phyloP scores from a whole-genome alignment of 2,329 filamentous ascomycete genomes.

The Hymenoscyphus scutula region DNA sequence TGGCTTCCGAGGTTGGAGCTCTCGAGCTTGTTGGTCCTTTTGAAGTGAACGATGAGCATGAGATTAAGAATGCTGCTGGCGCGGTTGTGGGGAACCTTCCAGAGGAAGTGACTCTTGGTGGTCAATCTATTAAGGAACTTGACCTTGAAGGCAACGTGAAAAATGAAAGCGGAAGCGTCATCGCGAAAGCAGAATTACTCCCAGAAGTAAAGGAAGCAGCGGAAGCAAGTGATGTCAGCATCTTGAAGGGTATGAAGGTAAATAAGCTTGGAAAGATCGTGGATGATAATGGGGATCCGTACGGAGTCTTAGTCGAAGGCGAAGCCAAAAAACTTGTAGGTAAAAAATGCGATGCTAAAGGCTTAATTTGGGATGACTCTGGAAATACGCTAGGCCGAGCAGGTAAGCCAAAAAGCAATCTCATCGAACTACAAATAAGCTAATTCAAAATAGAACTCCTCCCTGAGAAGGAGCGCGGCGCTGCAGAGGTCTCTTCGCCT shows the following conservation, averaged over 20 bases:
- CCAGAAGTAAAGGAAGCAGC: slow-evolving; percentile 29
- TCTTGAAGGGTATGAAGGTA: slow-evolving; percentile 51
- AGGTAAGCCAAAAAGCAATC: not conserved
- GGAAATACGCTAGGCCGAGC: slow-evolving; percentile 66
- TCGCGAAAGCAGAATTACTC: slow-evolving; percentile 33
- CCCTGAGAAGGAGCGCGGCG: slow-evolving; percentile 49
- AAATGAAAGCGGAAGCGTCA: slow-evolving; percentile 41
- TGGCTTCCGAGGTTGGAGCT: slow-evolving; percentile 30
- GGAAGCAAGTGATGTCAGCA: slow-evolving; percentile 25
- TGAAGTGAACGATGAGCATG: slow-evolving; percentile 46
- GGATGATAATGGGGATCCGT: slow-evolving; percentile 46
- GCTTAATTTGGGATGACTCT: slow-evolving; percentile 68
- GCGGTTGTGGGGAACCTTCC: slow-evolving; percentile 51
- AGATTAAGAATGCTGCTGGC: slow-evolving; percentile 53
- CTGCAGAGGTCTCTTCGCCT: slow-evolving; percentile 46
- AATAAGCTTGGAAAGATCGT: slow-evolving; percentile 59
- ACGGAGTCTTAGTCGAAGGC: slow-evolving; percentile 64
- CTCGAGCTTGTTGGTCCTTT: slow-evolving; percentile 51
- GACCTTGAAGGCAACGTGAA: slow-evolving; percentile 57
- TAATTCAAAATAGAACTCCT: slow-evolving; percentile 50
- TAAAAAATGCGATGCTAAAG: slow-evolving; percentile 63
- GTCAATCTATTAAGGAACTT: slow-evolving; percentile 65
- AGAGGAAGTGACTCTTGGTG: slow-evolving; percentile 44
- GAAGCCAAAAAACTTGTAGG: slow-evolving; percentile 63
- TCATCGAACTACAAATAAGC: not conserved